phyloP scores from a whole-genome alignment of 768 basidiomycete genomes.

The Calvatia gigantea region DNA sequence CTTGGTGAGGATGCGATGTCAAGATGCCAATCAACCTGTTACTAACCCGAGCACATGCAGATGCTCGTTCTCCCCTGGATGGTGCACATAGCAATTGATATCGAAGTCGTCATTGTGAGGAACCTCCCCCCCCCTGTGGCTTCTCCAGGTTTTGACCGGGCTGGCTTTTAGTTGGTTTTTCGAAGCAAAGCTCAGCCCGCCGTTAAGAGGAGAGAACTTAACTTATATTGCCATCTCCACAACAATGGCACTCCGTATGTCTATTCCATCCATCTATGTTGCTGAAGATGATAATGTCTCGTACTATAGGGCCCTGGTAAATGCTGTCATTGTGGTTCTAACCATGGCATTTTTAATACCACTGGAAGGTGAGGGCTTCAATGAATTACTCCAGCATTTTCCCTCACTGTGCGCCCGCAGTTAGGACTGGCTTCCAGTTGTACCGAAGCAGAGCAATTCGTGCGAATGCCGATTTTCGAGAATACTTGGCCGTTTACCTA shows the following conservation, averaged over 20 bases:
- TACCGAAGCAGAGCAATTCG: constrained; percentile 3
- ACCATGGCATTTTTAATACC: constrained; percentile 7
- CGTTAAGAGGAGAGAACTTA: constrained; percentile 1
- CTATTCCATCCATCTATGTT: not conserved
- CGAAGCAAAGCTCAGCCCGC: not conserved
- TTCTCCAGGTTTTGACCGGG: not conserved
- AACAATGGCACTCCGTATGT: not conserved
- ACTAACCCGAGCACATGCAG: not conserved
- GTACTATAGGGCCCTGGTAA: not conserved
- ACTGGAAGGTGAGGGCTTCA: not conserved
- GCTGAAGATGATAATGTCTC: not conserved
- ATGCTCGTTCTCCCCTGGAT: constrained; percentile 2
- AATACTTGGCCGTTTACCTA: constrained; percentile 3
- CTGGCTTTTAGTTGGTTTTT: not conserved
- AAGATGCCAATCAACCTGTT: not conserved
- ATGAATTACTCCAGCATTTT: not conserved
- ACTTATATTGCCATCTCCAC: constrained; percentile 7
- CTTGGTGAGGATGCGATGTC: not conserved
- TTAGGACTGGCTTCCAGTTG: constrained; percentile 6
- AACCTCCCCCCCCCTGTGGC: not conserved
- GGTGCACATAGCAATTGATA: constrained; percentile 2
- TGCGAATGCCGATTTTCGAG: not conserved
- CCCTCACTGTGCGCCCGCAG: not conserved
- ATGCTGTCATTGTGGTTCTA: constrained; percentile 3
- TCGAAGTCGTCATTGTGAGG: constrained; percentile 9